A percentile compares a stretch with the other conserved stretches of the same genome.
Evolutionary conservation across 352 stramenopile species (phyloP).

Genomic region (Pythium angustatum): DNA sequence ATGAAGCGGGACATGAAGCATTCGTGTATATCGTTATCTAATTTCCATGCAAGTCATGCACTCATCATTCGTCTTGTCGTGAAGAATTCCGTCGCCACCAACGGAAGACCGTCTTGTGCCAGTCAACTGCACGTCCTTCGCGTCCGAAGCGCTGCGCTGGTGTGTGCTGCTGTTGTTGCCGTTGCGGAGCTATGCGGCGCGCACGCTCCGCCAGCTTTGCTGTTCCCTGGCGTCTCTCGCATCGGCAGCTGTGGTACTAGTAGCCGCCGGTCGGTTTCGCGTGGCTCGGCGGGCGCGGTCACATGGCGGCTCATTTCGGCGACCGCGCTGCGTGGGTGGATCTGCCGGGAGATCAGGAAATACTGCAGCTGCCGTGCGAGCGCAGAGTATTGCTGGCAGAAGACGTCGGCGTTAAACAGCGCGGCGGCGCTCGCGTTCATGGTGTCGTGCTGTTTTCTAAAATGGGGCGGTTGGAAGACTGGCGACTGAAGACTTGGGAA

Average conservation of each 20-base stretch:
- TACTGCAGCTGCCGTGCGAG: slow-evolving; percentile 13
- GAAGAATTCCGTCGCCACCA: too few species aligned
- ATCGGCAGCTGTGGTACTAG: background rate
- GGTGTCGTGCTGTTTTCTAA: background rate
- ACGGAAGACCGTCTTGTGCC: too few species aligned
- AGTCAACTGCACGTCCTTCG: too few species aligned
- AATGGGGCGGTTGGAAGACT: background rate
- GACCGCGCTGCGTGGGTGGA: slow-evolving; percentile 3
- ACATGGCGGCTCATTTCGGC: too few species aligned
- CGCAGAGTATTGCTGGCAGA: slow-evolving; percentile 17
- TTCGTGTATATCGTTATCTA: slow-evolving; percentile 5
- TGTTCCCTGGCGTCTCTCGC: background rate
- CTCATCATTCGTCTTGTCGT: too few species aligned
- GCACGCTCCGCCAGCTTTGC: background rate
- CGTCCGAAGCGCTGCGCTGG: too few species aligned
- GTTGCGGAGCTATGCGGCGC: too few species aligned
- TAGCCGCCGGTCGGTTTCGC: background rate
- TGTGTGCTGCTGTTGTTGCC: too few species aligned
- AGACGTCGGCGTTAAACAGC: slow-evolving; percentile 8
- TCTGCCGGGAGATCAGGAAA: slow-evolving; percentile 11
- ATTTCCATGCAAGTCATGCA: background rate
- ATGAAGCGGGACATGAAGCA: too few species aligned
- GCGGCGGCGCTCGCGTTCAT: slow-evolving; percentile 16
- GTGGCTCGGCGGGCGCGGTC: background rate
- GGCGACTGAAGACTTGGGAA: slow-evolving; percentile 2